Percentiles rank a stretch among this genome's conserved stretches.
Evolutionary conservation across 2,329 filamentous ascomycete species (phyloP).

Genomic region (Leptosphaerulina australis): DNA sequence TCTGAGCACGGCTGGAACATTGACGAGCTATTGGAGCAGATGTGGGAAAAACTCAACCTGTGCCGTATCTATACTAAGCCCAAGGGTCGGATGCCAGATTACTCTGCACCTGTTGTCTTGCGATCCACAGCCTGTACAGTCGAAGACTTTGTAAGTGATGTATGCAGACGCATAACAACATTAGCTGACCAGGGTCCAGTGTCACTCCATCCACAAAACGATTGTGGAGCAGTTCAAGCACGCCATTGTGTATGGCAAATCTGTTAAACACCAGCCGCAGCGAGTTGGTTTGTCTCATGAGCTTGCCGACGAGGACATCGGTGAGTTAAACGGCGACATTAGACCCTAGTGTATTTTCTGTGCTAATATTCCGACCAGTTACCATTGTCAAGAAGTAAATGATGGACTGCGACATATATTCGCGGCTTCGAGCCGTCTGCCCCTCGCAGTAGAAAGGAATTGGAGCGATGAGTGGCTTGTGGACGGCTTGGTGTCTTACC

Average conservation of each 20-base stretch:
- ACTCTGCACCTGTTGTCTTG: conserved; percentile 87
- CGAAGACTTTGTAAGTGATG: conserved; percentile 85
- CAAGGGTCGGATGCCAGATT: conserved; percentile 93
- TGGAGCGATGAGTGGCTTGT: conserved; percentile 33
- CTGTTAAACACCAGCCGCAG: conserved; percentile 98
- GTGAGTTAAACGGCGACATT: conserved; percentile 58
- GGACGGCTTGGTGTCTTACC: conserved; percentile 44
- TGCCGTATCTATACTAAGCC: conserved; percentile 97
- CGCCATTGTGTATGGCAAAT: conserved; percentile 95
- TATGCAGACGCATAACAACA: conserved; percentile 16
- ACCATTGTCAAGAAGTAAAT: conserved; percentile 52
- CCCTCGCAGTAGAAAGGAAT: conserved; percentile 30
- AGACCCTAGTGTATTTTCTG: not conserved
- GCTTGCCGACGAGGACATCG: conserved; percentile 95
- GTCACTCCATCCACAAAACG: conserved; percentile 94
- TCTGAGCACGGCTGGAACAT: conserved; percentile 96
- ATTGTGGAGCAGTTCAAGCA: conserved; percentile 96
- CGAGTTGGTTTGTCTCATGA: conserved; percentile 90
- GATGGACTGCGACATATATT: conserved; percentile 26
- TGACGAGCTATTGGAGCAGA: conserved; percentile 93
- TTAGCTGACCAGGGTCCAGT: conserved; percentile 63
- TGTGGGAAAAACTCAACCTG: conserved; percentile 97
- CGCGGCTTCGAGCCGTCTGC: conserved; percentile 28
- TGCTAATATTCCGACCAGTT: conserved; percentile 44
- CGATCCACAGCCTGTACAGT: conserved; percentile 82